phyloP scores from a whole-genome alignment of 2,329 filamentous ascomycete species.

The Neopestalotiopsis sp. region DNA sequence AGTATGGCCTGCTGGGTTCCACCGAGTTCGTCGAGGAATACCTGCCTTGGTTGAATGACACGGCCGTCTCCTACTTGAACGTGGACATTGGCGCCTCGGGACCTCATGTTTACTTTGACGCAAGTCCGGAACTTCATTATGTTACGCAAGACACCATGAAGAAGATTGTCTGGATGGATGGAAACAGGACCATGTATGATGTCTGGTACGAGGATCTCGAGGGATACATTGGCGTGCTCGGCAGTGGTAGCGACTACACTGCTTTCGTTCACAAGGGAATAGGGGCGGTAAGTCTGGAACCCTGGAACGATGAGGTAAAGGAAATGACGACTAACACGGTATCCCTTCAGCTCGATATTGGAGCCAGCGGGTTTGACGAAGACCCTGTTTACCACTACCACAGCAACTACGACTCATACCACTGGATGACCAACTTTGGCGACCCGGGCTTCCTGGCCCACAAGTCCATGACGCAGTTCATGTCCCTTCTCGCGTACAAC shows the following conservation, averaged over 20 bases:
- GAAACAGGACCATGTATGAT: slow-evolving; percentile 46
- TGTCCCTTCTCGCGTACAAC: slow-evolving; percentile 45
- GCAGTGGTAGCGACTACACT: slow-evolving; percentile 72
- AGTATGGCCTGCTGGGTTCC: slow-evolving; percentile 81
- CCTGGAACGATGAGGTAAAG: slow-evolving; percentile 39
- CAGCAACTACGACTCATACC: slow-evolving; percentile 82
- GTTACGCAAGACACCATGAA: slow-evolving; percentile 67
- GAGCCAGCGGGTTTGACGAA: slow-evolving; percentile 47
- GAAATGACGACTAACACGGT: slow-evolving; percentile 10
- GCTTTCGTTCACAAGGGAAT: slow-evolving; percentile 65
- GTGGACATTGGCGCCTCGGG: slow-evolving; percentile 74
- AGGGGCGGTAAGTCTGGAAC: slow-evolving; percentile 41
- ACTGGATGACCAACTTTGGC: slow-evolving; percentile 83
- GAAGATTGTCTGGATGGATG: slow-evolving; percentile 64
- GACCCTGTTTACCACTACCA: slow-evolving; percentile 78
- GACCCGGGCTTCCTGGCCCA: slow-evolving; percentile 71
- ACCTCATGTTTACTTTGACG: slow-evolving; percentile 58
- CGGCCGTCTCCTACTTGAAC: slow-evolving; percentile 80
- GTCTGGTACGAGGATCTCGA: slow-evolving; percentile 46
- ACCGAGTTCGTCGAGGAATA: slow-evolving; percentile 90
- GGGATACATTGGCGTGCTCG: slow-evolving; percentile 61
- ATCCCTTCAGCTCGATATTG: slow-evolving; percentile 58
- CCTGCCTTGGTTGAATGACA: slow-evolving; percentile 73
- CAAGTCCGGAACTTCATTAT: slow-evolving; percentile 72
- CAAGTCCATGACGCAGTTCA: slow-evolving; percentile 57